phyloP scores from a whole-genome alignment of 768 basidiomycete genomes.

The Pleurotus tuber-regium region DNA sequence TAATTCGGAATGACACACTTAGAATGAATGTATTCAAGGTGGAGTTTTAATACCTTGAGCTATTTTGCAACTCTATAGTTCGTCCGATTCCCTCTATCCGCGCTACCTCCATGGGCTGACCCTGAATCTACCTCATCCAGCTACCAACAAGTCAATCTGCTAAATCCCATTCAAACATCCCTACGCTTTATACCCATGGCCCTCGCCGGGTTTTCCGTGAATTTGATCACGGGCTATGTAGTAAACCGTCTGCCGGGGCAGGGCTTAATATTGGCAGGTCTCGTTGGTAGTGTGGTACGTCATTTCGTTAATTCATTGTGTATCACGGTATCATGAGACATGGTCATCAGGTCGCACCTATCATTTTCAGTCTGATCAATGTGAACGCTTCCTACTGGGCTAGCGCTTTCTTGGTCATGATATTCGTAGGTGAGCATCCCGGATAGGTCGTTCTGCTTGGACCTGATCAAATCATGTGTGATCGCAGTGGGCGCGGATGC shows the following conservation, averaged over 20 bases:
- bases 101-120: neutral
- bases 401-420: conserved; percentile 28
- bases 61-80: conserved; percentile 31
- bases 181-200: conserved; percentile 32
- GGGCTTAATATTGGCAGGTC: conserved; percentile 24
- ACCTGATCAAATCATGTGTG: neutral
- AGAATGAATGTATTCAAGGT: neutral
- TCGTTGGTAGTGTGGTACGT: conserved; percentile 26
- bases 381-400: conserved; percentile 29
- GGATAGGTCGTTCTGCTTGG: neutral
- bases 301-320: neutral
- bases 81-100: neutral
- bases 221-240: conserved; percentile 18
- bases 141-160: conserved; percentile 28
- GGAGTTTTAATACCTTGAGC: conserved; percentile 30
- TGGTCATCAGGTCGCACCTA: conserved; percentile 22
- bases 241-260: conserved; percentile 27
- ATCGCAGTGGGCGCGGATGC: conserved; percentile 24
- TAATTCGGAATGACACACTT: neutral
- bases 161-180: conserved; percentile 29
- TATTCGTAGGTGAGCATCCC: conserved; percentile 19
- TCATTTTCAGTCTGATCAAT: conserved; percentile 31
- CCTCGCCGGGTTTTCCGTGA: conserved; percentile 22
- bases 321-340: neutral
- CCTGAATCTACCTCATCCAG: conserved; percentile 13